phyloP scores from a whole-genome alignment of 164 flowering plant species.

The Piper longum region DNA sequence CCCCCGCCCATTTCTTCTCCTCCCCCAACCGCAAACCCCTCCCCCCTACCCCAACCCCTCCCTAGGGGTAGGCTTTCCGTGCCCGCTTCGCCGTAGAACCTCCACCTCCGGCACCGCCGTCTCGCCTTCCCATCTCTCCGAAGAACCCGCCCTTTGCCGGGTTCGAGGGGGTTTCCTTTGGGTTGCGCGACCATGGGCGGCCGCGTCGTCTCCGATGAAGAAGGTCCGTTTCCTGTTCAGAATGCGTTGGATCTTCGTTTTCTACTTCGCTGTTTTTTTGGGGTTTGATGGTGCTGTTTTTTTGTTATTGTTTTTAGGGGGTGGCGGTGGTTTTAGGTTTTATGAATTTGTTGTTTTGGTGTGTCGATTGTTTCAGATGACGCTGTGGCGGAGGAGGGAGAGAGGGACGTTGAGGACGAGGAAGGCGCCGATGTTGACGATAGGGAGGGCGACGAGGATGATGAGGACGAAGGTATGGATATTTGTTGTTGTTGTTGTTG shows the following conservation, averaged over 20 bases:
- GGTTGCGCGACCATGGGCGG: background rate
- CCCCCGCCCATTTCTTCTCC: no score
- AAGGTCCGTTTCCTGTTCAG: background rate
- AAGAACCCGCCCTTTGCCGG: no score
- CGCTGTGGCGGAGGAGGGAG: conserved; percentile 3
- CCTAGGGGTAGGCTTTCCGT: no score
- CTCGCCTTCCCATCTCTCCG: no score
- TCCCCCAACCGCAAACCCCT: no score
- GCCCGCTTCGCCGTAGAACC: no score
- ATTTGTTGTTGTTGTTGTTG: background rate
- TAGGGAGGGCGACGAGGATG: conserved; percentile 2
- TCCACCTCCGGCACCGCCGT: no score
- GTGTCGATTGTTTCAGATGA: background rate
- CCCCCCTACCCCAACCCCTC: no score
- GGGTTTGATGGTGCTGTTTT: no score
- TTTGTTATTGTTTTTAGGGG: background rate
- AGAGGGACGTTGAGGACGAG: conserved; percentile 1
- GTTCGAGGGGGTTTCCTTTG: no score
- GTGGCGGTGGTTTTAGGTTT: no score
- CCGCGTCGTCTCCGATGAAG: background rate
- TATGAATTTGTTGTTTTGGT: background rate
- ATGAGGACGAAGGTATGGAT: conserved; percentile 3
- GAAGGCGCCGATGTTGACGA: conserved; percentile 1
- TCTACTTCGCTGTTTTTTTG: background rate
- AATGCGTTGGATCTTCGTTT: background rate